phyloP scores from a whole-genome alignment of 2,329 filamentous ascomycete species.

The Cladosporium sp. region DNA sequence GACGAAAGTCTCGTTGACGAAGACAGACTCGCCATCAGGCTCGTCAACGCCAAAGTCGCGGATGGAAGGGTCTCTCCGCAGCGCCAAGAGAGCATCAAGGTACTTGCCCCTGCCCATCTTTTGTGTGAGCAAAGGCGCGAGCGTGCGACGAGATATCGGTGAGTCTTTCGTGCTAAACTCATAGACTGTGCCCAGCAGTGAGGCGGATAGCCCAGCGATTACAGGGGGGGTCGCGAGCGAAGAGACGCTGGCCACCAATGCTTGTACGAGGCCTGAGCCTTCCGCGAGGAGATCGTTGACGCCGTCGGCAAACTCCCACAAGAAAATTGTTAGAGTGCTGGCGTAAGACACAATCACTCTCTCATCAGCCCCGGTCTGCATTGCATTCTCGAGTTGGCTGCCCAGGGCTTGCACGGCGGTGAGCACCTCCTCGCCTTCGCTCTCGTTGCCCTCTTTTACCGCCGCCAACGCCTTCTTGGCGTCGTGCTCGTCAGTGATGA shows the following conservation, averaged over 20 bases:
- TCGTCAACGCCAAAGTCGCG: constrained; percentile 75
- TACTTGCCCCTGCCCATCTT: constrained; percentile 82
- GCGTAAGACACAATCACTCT: constrained; percentile 77
- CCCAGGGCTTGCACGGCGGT: constrained; percentile 86
- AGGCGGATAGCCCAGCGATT: constrained; percentile 64
- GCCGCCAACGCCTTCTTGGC: constrained; percentile 74
- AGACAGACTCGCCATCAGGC: constrained; percentile 18
- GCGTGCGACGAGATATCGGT: constrained; percentile 70
- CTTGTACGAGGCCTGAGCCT: constrained; percentile 75
- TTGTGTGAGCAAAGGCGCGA: constrained; percentile 71
- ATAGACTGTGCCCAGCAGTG: constrained; percentile 81
- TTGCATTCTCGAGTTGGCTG: constrained; percentile 73
- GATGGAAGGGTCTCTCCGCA: constrained; percentile 71
- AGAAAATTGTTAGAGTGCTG: constrained; percentile 81
- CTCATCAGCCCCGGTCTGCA: constrained; percentile 64
- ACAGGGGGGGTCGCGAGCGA: constrained; percentile 50
- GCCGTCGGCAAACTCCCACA: constrained; percentile 85
- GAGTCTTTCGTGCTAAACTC: constrained; percentile 98
- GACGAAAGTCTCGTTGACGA: constrained; percentile 66
- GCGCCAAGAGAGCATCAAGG: constrained; percentile 68
- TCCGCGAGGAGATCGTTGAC: constrained; percentile 91
- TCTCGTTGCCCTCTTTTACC: constrained; percentile 82
- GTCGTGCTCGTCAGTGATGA: constrained; percentile 71
- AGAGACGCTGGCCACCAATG: constrained; percentile 40
- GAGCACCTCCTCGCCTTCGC: constrained; percentile 86